A percentile compares a stretch with the other conserved stretches of the same genome.
These are phyloP conservation scores for Erigeron canadensis DNA, from an alignment of 129 eudicot species.

Conservation along the genomic window DNA sequence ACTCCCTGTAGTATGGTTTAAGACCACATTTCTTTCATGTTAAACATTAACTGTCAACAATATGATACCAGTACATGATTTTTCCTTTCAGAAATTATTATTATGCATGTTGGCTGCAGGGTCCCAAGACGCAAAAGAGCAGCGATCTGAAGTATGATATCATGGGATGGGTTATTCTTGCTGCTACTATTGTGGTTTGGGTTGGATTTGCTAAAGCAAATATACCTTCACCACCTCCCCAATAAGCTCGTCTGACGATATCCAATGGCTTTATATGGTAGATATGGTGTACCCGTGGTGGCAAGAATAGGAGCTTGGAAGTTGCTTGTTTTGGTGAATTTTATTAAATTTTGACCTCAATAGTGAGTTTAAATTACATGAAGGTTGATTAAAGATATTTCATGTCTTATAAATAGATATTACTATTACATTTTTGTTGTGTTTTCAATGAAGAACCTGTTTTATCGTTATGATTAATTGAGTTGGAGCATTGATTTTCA, in stretches of 20 bases:
- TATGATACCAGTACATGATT: background rate
- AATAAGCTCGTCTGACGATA: constrained; percentile 45
- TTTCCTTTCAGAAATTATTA: background rate
- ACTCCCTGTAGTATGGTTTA: background rate
- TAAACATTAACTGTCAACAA: background rate
- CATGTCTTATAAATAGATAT: constrained; percentile 4
- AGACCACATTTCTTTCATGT: background rate
- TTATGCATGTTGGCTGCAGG: constrained; percentile 32
- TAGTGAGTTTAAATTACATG: constrained; percentile 13
- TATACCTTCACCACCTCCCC: constrained; percentile 60
- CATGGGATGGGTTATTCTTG: constrained; percentile 87
- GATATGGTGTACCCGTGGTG: constrained; percentile 5
- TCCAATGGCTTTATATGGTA: constrained; percentile 2
- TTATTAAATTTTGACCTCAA: constrained; percentile 15
- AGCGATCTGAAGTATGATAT: constrained; percentile 84
- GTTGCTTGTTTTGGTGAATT: background rate
- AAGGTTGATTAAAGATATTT: constrained; percentile 10
- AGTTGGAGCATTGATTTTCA: constrained; percentile 1
- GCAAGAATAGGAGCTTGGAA: constrained; percentile 16
- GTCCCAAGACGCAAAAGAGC: constrained; percentile 57
- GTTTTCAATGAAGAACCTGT: background rate
- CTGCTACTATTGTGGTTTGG: constrained; percentile 79
- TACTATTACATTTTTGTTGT: background rate
- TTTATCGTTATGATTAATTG: constrained; percentile 1
- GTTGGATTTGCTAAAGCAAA: constrained; percentile 76